These are phyloP conservation scores for Cyberlindnera nakhonratchasimensis DNA, from an alignment of 805 yeast genomes.

Conservation along the genomic window DNA sequence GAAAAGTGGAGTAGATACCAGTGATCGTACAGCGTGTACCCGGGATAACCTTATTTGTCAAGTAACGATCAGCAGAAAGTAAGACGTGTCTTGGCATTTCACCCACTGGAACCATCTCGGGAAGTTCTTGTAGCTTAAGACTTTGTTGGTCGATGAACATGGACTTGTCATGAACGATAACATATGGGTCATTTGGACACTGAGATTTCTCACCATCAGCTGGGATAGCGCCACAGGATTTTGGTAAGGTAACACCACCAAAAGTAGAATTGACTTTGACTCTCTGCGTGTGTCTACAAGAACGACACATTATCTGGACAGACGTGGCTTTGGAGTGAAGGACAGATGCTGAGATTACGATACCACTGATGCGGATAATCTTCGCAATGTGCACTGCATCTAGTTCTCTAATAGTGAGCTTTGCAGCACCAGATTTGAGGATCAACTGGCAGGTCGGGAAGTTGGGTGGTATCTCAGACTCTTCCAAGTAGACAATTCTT, in stretches of 20 bases:
- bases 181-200: constrained; percentile 92
- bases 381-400: constrained; percentile 87
- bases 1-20: constrained; percentile 91
- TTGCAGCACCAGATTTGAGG: constrained; percentile 66
- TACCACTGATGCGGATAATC: constrained; percentile 88
- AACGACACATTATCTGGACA: constrained; percentile 80
- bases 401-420: constrained; percentile 72
- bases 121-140: constrained; percentile 91
- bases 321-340: constrained; percentile 82
- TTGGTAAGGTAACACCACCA: constrained; percentile 67
- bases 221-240: constrained; percentile 54
- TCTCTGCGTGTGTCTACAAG: constrained; percentile 77
- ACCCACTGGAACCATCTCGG: constrained; percentile 98
- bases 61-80: constrained; percentile 81
- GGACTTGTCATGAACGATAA: constrained; percentile 90
- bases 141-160: constrained; percentile 94
- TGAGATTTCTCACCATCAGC: constrained; percentile 49
- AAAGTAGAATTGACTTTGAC: constrained; percentile 63
- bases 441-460: constrained; percentile 86
- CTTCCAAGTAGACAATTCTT: constrained; percentile 46
- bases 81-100: constrained; percentile 96
- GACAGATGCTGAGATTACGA: constrained; percentile 87
- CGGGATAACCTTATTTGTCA: constrained; percentile 89
- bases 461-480: constrained; percentile 44
- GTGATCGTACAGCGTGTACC: constrained; percentile 91